Percentiles rank a stretch among this genome's conserved stretches.
These are phyloP conservation scores for Dactylis glomerata DNA, from an alignment of 176 grass and related monocot species.

Conservation along the genomic window DNA sequence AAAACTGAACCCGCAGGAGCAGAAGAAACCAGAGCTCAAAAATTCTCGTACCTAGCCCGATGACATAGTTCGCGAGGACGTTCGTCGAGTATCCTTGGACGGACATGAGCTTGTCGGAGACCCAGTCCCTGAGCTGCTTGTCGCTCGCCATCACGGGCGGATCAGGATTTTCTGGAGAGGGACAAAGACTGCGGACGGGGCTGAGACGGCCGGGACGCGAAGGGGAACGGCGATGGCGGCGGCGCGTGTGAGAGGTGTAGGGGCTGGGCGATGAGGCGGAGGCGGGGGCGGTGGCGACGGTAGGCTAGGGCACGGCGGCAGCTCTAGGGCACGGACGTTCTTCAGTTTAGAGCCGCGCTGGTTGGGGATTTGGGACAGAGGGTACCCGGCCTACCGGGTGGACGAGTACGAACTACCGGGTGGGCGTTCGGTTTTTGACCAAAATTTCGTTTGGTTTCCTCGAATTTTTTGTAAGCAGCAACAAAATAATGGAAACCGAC, in stretches of 20 bases:
- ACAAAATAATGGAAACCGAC: too few species aligned
- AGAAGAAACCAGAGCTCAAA: not conserved
- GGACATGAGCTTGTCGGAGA: conserved; percentile 74
- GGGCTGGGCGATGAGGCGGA: not conserved
- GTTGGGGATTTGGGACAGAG: not conserved
- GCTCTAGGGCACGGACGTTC: not conserved
- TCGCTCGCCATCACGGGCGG: conserved; percentile 51
- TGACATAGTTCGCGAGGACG: conserved; percentile 75
- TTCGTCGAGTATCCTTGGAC: conserved; percentile 68
- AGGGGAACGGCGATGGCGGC: not conserved
- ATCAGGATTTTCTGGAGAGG: not conserved
- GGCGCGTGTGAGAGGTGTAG: not conserved
- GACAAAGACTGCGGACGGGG: not conserved
- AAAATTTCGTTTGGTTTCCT: too few species aligned
- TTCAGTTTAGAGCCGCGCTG: not conserved
- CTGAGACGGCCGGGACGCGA: not conserved
- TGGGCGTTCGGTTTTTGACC: not conserved
- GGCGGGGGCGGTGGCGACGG: not conserved
- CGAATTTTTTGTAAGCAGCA: too few species aligned
- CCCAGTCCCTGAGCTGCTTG: conserved; percentile 71
- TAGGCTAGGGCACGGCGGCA: not conserved
- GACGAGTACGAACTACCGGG: not conserved
- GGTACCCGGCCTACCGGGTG: too few species aligned
- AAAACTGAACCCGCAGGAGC: not conserved
- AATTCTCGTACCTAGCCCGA: conserved; percentile 51